Base-by-base conservation (phyloP, 805 yeast species). In the Schwanniomyces polymorphus region DNA sequence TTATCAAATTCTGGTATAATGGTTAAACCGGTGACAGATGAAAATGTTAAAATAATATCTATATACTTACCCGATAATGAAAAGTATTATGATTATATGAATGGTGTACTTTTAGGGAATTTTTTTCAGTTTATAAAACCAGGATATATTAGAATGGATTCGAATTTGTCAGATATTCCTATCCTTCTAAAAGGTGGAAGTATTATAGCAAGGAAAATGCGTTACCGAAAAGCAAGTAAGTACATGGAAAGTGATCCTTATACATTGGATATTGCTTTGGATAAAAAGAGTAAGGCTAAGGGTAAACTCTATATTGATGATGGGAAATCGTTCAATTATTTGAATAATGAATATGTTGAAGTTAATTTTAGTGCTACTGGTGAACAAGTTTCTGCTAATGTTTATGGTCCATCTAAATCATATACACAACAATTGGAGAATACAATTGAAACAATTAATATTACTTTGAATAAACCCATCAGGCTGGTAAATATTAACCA, bases 221-320 rank as follows among this genome's bases (percentile, higher is more conserved):
- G 96, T 52, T 79, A 82, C 53, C 81, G 99, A 61, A 79, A 98
- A 53, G 87, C 96, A 0, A 68, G 94, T 3, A 82, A 76, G 59
- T 68, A 88, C 51, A 88, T 87, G 92, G 70, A 61, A 21, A 68
- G 76, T 52, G 98, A 91, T 61, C 97, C 97, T 3, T 89, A 84
- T 61, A 86, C 95, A 0, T 57, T 91, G 31, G 74, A 85, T 2
- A 67, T 91, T 38, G 88, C 88, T 0, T 73, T 84, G 10, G 74
- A 73, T 46, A 54, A 59, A 2, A 55, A 67, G 2, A 84, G 82
- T 0, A 52, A 57, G 6, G 90, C 91, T 0, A 63, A 64, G 0
- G 87, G 88, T 1, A 63, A 67, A n/a, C 61, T 91, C 27, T 91
- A 91, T 62, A 65, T 86, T 33, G 98, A 91, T 63, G 98, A 91